Evolutionary conservation across 495 filamentous ascomycete species (phyloP), one percentile per base, ranked within the genome.

Genomic region (Neurospora sp.): DNA sequence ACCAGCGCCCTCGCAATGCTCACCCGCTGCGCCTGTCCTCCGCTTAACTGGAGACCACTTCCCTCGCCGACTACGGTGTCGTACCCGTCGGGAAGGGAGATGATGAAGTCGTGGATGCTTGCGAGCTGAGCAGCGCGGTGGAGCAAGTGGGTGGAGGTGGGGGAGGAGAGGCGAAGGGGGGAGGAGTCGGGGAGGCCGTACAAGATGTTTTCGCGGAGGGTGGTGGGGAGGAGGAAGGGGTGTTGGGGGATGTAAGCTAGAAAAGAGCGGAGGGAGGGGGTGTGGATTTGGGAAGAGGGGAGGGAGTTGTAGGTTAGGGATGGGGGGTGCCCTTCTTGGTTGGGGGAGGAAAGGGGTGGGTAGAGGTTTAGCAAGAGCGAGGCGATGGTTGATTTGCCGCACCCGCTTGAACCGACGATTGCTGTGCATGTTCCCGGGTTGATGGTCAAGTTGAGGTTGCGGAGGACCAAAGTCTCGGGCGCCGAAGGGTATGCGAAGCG

Each of bases 381-480:
- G 1, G 90, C 88, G 54, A 98, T 87, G 1, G 96, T 98, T 16
- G 90, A 94, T 83, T 99, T 99, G 0, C 96, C 95, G 35, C 89
- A 92, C 0, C 96, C 96, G 0, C 94, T 97, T 5, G 87, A 80
- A 14, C 94, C 94, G 18, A 96, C 93, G 40, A 97, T 88, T 5
- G 93, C 93, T 4, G 89, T 92, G 73, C 86, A 91, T 0, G 85
- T 89, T 23, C 89, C 88, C 1, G 84, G 75, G 8, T 84, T 73
- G 72, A 97, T 87, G 1, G 75, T 81, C n/a, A 96, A 78, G 44
- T 83, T 89, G 66, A 96, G 78, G 62, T 87, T 80, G 14, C 82
- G 83, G 6, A 97, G 83, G 9, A 92, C 87, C 1, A 86, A 81
- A 5, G 76, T 78, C 3, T 83, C 79, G 0, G 86, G 86, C 0